Base-by-base conservation (phyloP, 768 basidiomycete genomes). In the Boletus vermiculosoides region DNA sequence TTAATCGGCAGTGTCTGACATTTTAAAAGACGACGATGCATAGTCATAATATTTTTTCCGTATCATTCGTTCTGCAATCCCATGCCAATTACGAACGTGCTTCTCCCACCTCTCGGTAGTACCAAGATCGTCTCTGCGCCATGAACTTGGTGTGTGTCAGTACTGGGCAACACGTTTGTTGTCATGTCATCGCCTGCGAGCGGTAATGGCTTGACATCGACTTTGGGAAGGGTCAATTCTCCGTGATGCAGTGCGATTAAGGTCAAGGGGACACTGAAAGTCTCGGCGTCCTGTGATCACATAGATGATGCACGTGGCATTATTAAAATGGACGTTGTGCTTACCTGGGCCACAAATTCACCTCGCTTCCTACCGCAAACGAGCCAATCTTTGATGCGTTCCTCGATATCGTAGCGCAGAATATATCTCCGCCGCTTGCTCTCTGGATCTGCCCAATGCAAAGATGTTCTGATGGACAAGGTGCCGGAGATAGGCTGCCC, bases 231-330 rank as follows among this genome's bases (percentile, higher is more conserved):
- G 34, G 78, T 70, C 20, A 98, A 79, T 58, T 88, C 81, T 16
- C 94, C 93, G 49, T 95, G 86, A 63, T 89, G 89, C 30, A 98
- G 74, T 0, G 94, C 90, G 60, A 98, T 85, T n/a, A 98, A 74
- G 0, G 88, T 90, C 50, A 96, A 74, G 3, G 83, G 81, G 0
- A 87, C 75, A 2, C 79, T 77, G 57, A 85, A 77, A 0, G 82
- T 83, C 34, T 73, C 76, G 15, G 80, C 83, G 55, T 91, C 84
- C 91, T 94, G 40, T 31, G 59, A 55, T 45, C 37, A 31, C 22
- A 58, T 33, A 15, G 25, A 50, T 50, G 46, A 57, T 47, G 25
- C 13, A 41, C 39, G 55, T 31, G 39, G 46, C 31, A n/a, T 46
- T 36, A 39, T 33, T 40, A 2, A 42, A 45, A 40, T 23, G 20